A percentile compares a stretch with the other conserved stretches of the same genome.
Conservation (phyloP, 73 alveolate species). For the Paramecium sonneborni region DNA sequence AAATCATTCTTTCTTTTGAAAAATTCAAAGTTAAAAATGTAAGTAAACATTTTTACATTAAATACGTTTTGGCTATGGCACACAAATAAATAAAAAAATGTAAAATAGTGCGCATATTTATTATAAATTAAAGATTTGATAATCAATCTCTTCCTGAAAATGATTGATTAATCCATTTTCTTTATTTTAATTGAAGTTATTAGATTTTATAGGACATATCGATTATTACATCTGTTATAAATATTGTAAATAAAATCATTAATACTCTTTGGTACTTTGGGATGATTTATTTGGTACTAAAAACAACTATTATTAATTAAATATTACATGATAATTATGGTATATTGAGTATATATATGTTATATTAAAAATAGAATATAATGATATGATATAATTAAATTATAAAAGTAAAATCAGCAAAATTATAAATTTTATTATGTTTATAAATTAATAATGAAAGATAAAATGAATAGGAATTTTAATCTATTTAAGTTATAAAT, state of each 20-base stretch:
- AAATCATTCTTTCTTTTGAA: not conserved
- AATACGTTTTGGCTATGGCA: constrained; percentile 87
- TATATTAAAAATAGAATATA: not conserved
- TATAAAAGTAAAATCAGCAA: not conserved
- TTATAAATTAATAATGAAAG: not conserved
- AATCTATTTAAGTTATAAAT: not conserved
- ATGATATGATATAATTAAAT: not conserved
- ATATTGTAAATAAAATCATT: constrained; percentile 19
- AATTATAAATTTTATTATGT: not conserved
- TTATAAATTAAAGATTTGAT: not conserved
- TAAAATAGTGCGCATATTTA: not conserved
- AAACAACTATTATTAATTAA: not conserved
- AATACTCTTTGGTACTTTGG: constrained; percentile 70
- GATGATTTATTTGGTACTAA: constrained; percentile 70
- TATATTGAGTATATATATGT: not conserved
- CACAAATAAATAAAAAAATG: constrained; percentile 64
- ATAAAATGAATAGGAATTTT: not conserved
- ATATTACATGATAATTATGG: not conserved
- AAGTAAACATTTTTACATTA: not conserved
- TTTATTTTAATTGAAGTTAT: not conserved
- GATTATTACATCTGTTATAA: not conserved
- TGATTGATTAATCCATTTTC: not conserved
- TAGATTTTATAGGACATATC: not conserved
- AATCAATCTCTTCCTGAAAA: not conserved
- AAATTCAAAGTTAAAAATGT: not conserved